These are phyloP conservation scores for Eimeria brunetti DNA, from an alignment of 169 alveolate genomes.

Conservation along the genomic window DNA sequence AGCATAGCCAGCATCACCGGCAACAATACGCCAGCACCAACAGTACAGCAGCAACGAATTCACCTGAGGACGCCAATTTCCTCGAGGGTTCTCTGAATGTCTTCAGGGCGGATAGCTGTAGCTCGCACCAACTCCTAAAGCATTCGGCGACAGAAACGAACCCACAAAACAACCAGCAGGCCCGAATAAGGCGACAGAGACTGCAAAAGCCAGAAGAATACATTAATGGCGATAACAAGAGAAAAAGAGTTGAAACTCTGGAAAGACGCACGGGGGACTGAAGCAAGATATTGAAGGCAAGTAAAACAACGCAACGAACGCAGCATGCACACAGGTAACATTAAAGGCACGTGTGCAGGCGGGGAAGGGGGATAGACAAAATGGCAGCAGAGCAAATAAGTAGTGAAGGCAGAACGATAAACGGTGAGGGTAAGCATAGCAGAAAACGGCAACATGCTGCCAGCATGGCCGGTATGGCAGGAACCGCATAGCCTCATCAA, in stretches of 20 bases:
- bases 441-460: neutral
- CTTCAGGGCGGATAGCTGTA: slow-evolving; percentile 80
- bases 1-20: neutral
- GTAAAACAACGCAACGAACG: neutral
- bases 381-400: neutral
- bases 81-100: slow-evolving; percentile 77
- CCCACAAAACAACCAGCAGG: neutral
- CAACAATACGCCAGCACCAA: neutral
- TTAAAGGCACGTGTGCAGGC: neutral
- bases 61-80: slow-evolving; percentile 80
- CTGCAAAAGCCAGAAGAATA: neutral
- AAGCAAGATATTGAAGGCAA: neutral
- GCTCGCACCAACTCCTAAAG: slow-evolving; percentile 71
- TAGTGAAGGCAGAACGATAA: neutral
- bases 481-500: neutral
- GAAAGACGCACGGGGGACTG: neutral
- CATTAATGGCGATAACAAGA: neutral
- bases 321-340: neutral
- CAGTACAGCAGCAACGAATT: slow-evolving; percentile 7
- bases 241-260: neutral
- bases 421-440: neutral
- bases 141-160: neutral
- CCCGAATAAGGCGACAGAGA: neutral
- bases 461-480: neutral
- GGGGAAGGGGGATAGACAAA: neutral